Conservation (phyloP, 2,329 filamentous ascomycete genomes). For the Amylocarpus encephaloides region DNA sequence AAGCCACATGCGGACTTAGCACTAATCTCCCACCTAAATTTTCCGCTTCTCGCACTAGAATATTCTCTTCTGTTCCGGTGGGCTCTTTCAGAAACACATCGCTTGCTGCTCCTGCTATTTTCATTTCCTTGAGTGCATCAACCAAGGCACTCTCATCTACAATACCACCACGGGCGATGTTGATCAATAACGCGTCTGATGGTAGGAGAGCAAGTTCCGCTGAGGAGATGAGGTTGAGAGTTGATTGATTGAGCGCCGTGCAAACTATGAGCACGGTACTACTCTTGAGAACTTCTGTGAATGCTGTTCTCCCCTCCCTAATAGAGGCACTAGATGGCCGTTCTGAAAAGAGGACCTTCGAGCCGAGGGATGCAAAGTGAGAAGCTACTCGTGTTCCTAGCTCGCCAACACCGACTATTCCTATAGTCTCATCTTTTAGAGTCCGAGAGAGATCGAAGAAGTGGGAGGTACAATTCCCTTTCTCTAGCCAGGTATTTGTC, state of each 20-base stretch:
- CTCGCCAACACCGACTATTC: conserved; percentile 27
- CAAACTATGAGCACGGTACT: conserved; percentile 22
- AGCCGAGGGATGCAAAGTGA: conserved; percentile 18
- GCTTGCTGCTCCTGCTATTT: conserved; percentile 27
- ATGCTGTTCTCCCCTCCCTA: conserved; percentile 15
- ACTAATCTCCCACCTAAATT: conserved; percentile 42
- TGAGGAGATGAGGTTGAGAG: conserved; percentile 23
- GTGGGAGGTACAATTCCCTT: conserved; percentile 22
- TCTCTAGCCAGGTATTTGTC: conserved; percentile 21
- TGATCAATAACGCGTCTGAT: conserved; percentile 23
- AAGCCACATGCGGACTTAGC: conserved; percentile 47
- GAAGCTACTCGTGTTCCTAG: conserved; percentile 24
- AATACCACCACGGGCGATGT: conserved; percentile 31
- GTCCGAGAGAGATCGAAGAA: conserved; percentile 21
- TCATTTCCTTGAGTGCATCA: conserved; percentile 22
- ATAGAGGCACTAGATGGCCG: conserved; percentile 13
- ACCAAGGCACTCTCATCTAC: conserved; percentile 29
- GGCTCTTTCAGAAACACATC: conserved; percentile 32
- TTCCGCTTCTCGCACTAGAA: conserved; percentile 15
- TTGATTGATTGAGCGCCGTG: conserved; percentile 19
- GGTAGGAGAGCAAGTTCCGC: conserved; percentile 23
- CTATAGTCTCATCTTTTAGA: conserved; percentile 23
- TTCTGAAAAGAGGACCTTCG: conserved; percentile 20
- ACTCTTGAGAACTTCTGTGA: conserved; percentile 13
- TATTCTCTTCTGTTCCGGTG: conserved; percentile 35